A percentile compares a stretch with the other conserved stretches of the same genome.
These are phyloP conservation scores for Hypoxylon sp. DNA, from an alignment of 2,329 filamentous ascomycete genomes.

Conservation along the genomic window DNA sequence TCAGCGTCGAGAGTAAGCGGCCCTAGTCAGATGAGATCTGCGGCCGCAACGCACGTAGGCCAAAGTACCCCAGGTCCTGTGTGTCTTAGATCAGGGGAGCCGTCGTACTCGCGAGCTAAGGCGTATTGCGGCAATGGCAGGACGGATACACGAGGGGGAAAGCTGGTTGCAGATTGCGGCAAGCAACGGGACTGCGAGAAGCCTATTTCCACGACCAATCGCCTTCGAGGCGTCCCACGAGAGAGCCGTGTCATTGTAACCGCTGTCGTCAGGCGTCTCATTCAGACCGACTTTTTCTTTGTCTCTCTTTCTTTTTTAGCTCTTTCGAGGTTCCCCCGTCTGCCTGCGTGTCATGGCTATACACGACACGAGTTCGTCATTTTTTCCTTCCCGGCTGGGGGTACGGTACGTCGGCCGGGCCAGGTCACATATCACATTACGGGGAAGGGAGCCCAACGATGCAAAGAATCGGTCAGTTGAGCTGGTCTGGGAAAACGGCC, in stretches of 20 bases:
- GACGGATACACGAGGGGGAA: slow-evolving; percentile 26
- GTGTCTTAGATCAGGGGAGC: slow-evolving; percentile 27
- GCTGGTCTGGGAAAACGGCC: slow-evolving; percentile 19
- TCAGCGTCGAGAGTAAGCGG: slow-evolving; percentile 32
- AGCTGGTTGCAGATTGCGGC: slow-evolving; percentile 28
- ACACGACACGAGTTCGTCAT: slow-evolving; percentile 25
- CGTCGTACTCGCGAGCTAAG: slow-evolving; percentile 14
- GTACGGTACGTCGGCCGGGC: slow-evolving; percentile 12
- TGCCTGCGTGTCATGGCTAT: slow-evolving; percentile 19
- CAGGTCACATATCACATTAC: slow-evolving; percentile 33
- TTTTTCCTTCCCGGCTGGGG: slow-evolving; percentile 1
- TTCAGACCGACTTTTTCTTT: slow-evolving; percentile 31
- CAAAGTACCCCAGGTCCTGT: slow-evolving; percentile 27
- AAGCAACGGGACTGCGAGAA: slow-evolving; percentile 33
- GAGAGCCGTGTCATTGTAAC: slow-evolving; percentile 24
- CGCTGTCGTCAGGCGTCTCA: slow-evolving; percentile 8
- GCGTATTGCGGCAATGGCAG: slow-evolving; percentile 16
- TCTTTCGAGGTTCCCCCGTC: slow-evolving; percentile 14
- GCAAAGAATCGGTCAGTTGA: slow-evolving; percentile 33
- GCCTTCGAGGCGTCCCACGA: slow-evolving; percentile 20
- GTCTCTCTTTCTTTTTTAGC: slow-evolving; percentile 5
- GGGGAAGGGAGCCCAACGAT: slow-evolving; percentile 29
- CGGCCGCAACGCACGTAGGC: not conserved
- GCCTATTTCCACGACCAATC: slow-evolving; percentile 33
- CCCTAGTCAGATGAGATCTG: slow-evolving; percentile 22